Conservation (phyloP, 306 rosid species). For the Abrus pulchellus region DNA sequence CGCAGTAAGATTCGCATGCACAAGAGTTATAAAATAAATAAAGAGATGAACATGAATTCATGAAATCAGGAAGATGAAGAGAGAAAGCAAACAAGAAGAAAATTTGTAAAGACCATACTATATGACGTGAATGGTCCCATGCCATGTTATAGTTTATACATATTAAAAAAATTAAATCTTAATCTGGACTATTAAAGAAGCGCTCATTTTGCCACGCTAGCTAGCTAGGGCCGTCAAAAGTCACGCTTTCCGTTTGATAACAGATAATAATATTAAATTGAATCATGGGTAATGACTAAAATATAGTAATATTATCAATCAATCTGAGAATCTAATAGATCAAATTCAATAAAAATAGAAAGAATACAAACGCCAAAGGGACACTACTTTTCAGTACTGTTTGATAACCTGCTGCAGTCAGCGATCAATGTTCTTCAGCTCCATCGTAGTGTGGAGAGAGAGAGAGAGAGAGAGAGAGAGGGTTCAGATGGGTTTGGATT, state of each 20-base stretch:
- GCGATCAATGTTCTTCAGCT: conserved; percentile 4
- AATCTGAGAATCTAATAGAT: not conserved
- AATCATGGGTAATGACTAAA: not conserved
- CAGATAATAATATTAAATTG: conserved; percentile 40
- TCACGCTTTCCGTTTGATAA: conserved; percentile 58
- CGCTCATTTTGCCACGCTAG: conserved; percentile 36
- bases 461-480: not conserved
- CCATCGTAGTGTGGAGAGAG: not conserved
- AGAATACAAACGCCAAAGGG: conserved; percentile 24
- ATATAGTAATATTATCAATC: conserved; percentile 11
- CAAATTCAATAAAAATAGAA: not conserved
- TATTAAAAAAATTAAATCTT: conserved; percentile 40
- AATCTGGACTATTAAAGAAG: conserved; percentile 56
- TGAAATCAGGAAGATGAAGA: conserved; percentile 29
- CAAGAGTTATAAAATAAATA: conserved; percentile 36
- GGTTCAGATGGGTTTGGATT: not conserved
- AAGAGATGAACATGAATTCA: conserved; percentile 29
- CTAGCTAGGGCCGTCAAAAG: conserved; percentile 53
- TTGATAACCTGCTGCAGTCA: conserved; percentile 46
- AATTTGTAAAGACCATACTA: conserved; percentile 65
- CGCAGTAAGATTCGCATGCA: conserved; percentile 52
- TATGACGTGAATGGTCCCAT: conserved; percentile 65
- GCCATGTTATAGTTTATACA: conserved; percentile 23
- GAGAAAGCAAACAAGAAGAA: conserved; percentile 20
- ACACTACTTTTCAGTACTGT: conserved; percentile 41